These are phyloP conservation scores for Cardamine occulta DNA, from an alignment of 345 rosid genomes.

Conservation along the genomic window DNA sequence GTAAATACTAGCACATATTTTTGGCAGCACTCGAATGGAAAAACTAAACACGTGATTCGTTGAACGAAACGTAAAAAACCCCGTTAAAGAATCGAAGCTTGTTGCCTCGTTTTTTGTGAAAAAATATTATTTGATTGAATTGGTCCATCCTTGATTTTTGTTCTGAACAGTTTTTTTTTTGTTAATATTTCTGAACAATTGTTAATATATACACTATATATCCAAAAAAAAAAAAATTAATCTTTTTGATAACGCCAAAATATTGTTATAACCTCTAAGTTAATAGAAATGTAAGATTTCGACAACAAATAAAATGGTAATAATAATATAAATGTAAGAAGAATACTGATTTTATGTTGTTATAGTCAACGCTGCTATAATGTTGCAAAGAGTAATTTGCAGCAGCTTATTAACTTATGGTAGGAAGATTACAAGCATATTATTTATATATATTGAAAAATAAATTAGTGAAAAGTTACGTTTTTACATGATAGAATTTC, in stretches of 20 bases:
- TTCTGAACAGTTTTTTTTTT: not conserved
- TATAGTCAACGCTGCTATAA: not conserved
- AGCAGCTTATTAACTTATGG: not conserved
- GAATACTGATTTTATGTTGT: not conserved
- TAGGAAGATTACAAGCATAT: too few relatives aligned
- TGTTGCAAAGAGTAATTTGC: not conserved
- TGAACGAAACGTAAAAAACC: not conserved
- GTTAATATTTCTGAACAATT: not conserved
- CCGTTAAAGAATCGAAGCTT: not conserved
- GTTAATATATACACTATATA: too few relatives aligned
- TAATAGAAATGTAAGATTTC: not conserved
- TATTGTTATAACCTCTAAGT: not conserved
- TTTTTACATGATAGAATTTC: too few relatives aligned
- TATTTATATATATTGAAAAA: too few relatives aligned
- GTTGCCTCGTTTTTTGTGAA: not conserved
- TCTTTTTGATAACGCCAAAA: too few relatives aligned
- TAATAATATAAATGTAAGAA: too few relatives aligned
- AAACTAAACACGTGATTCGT: slow-evolving; percentile 14
- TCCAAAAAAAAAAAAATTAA: too few relatives aligned
- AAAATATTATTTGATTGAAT: slow-evolving; percentile 7
- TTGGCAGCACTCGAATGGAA: not conserved
- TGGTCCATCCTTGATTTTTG: not conserved
- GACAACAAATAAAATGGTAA: too few relatives aligned
- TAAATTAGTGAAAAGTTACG: not conserved
- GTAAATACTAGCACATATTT: too few relatives aligned